Evolutionary conservation across 2,329 filamentous ascomycete genomes (phyloP), one percentile per base, ranked within the genome.

Genomic region (Myriosclerotinia duriaeana): DNA sequence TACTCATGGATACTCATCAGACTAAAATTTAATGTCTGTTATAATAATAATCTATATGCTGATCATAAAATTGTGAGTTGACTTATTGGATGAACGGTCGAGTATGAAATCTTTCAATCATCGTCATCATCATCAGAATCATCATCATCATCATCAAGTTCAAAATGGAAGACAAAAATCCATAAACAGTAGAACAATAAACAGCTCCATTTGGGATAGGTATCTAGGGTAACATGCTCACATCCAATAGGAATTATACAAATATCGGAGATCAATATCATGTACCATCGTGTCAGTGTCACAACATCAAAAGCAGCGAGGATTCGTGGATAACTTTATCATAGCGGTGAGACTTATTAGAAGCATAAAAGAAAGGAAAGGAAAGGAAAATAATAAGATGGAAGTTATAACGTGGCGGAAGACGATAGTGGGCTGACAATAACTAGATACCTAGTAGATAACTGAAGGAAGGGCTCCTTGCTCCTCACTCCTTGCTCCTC

Each of bases 301-400:
- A 55, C 62, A 40, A 20, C 5, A 15, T 11, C n/a, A 64, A 66
- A 64, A 63, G 65, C 65, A 50, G 65, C 65, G 56, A 42, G 58
- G 26, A 40, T 54, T 66, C 38, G 38, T 20, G 42, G 26, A 26
- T 36, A 36, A 36, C 12, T 40, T 40, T 11, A 56, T 40, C 42
- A 62, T 38, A 30, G 63, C 63, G 63, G 63, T 65, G 63, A 65
- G 53, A 34, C 42, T 36, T n/a, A 48, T 22, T n/a, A 48, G 42
- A 52, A 38, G 44, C 40, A 44, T 38, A 52, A 48, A 65, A 52
- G 40, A n/a, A 50, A 58, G 42, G n/a, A 34, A 44, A 44, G 2
- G 17, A 44, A 44, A 44, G 40, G 14, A 44, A 44, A 44, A 30
- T 42, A 65, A 38, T 34, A 40, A 40, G 14, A 65, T 53, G 15